Percentiles rank a stretch among this genome's conserved stretches.
These are phyloP conservation scores for Venturia effusa DNA, from an alignment of 2,329 filamentous ascomycete genomes.

Conservation along the genomic window DNA sequence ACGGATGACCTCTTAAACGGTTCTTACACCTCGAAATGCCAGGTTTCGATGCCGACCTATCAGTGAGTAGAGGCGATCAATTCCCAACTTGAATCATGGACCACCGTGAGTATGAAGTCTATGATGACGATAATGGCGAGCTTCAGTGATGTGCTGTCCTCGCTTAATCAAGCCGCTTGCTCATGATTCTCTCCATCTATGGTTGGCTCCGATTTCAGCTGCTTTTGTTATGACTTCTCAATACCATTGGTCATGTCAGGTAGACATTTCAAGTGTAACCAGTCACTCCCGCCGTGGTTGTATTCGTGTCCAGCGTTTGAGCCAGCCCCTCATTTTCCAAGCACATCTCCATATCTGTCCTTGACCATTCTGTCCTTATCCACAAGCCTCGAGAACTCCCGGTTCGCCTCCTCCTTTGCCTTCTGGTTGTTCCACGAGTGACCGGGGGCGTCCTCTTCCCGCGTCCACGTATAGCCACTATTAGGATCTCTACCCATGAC, in stretches of 20 bases:
- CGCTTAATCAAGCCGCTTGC: background rate
- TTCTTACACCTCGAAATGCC: too few species aligned
- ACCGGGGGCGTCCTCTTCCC: slow-evolving; percentile 53
- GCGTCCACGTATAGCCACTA: slow-evolving; percentile 41
- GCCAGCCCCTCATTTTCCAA: slow-evolving; percentile 11
- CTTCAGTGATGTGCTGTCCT: background rate
- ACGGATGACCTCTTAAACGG: too few species aligned
- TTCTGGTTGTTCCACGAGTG: slow-evolving; percentile 9
- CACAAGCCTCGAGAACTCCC: slow-evolving; percentile 1
- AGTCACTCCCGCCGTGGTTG: background rate
- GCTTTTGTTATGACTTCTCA: background rate
- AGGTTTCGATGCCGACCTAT: too few species aligned
- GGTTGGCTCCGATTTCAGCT: background rate
- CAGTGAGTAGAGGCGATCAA: too few species aligned
- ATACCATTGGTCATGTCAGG: background rate
- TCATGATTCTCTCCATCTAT: background rate
- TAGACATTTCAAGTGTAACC: background rate
- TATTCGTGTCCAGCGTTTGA: background rate
- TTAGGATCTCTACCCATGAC: slow-evolving; percentile 54
- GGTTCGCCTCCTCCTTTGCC: slow-evolving; percentile 9
- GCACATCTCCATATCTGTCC: slow-evolving; percentile 15
- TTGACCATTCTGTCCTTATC: slow-evolving; percentile 12
- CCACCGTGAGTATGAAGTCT: too few species aligned
- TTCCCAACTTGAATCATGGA: too few species aligned
- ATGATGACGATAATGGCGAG: too few species aligned